phyloP scores from a whole-genome alignment of 257 asterid genomes.

The Parsonsia alboflavescens region DNA sequence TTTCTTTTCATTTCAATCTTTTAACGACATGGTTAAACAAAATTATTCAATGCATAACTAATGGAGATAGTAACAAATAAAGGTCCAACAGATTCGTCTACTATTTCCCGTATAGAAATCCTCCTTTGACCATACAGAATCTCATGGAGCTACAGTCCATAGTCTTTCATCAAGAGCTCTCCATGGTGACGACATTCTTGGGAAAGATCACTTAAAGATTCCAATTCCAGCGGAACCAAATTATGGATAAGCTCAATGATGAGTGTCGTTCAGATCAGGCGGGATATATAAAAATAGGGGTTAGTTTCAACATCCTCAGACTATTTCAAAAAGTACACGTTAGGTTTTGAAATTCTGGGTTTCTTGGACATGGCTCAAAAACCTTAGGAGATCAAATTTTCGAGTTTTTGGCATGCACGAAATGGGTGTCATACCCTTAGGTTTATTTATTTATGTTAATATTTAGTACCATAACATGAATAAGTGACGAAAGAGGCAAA shows the following conservation, averaged over 20 bases:
- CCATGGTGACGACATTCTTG: slow-evolving; percentile 4
- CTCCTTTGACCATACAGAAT: background rate
- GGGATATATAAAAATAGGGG: background rate
- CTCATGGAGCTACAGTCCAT: slow-evolving; percentile 10
- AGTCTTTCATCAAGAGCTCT: background rate
- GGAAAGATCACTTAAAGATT: background rate
- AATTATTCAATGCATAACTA: background rate
- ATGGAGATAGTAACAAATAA: background rate
- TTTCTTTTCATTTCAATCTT: background rate
- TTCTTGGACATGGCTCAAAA: background rate
- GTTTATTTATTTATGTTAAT: background rate
- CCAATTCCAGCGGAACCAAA: background rate
- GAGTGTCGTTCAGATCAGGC: background rate
- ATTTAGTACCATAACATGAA: background rate
- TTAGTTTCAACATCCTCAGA: slow-evolving; percentile 17
- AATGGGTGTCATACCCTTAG: background rate
- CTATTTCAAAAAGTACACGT: slow-evolving; percentile 1
- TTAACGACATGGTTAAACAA: background rate
- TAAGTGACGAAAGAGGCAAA: slow-evolving; percentile 8
- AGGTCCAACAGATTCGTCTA: background rate
- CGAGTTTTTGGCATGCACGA: background rate
- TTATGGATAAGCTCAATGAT: background rate
- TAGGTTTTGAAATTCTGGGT: background rate
- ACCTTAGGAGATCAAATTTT: too few species aligned
- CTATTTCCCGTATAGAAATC: background rate